These are phyloP conservation scores for Phytophthora colocasiae DNA, from an alignment of 352 stramenopile species.

Conservation along the genomic window DNA sequence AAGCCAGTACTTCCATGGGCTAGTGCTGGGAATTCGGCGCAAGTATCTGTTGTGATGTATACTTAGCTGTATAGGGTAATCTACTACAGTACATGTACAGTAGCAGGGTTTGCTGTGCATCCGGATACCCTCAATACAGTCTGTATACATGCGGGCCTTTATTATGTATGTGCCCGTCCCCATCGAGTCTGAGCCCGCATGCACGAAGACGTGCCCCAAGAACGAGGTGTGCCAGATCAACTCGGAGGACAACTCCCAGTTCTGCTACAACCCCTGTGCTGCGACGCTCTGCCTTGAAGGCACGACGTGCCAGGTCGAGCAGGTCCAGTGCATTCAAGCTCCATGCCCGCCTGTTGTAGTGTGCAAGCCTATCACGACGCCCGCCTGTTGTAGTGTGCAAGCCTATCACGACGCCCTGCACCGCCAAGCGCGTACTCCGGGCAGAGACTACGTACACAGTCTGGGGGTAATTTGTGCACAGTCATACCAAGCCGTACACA, in stretches of 20 bases:
- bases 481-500: too few relatives aligned
- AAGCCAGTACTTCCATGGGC: too few relatives aligned
- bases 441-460: too few relatives aligned
- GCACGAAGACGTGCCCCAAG: slow-evolving; percentile 28
- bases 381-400: slow-evolving; percentile 31
- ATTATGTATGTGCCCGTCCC: too few relatives aligned
- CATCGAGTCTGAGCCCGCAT: slow-evolving; percentile 1
- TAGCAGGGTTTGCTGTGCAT: too few relatives aligned
- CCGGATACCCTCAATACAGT: too few relatives aligned
- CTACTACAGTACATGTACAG: too few relatives aligned
- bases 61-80: too few relatives aligned
- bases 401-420: slow-evolving; percentile 14
- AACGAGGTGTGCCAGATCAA: slow-evolving; percentile 32
- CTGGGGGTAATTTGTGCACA: too few relatives aligned
- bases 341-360: slow-evolving; percentile 26
- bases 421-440: slow-evolving; percentile 4
- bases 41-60: too few relatives aligned
- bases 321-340: slow-evolving; percentile 33
- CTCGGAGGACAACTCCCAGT: slow-evolving; percentile 22
- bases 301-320: slow-evolving; percentile 23
- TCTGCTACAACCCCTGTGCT: slow-evolving; percentile 30
- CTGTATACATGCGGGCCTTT: too few relatives aligned
- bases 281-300: slow-evolving; percentile 24
- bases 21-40: too few relatives aligned
- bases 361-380: slow-evolving; percentile 38